Percentiles rank a stretch among this genome's conserved stretches.
Evolutionary conservation across 2,329 filamentous ascomycete genomes (phyloP).

Genomic region (Tricladium varicosporioides): DNA sequence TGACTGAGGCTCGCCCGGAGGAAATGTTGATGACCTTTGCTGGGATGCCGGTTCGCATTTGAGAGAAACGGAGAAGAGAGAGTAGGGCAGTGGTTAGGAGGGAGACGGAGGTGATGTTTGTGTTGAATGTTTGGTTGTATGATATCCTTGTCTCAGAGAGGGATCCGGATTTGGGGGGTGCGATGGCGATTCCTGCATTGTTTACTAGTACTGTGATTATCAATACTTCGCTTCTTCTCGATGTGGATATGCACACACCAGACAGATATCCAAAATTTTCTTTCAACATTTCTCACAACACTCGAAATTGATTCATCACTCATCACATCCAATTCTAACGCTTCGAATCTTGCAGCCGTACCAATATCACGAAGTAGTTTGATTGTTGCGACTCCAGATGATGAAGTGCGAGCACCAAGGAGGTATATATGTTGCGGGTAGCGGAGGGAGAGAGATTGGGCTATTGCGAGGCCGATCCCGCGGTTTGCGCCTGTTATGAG

Average conservation of each 20-base stretch:
- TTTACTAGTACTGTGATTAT: constrained; percentile 37
- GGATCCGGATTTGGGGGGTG: constrained; percentile 14
- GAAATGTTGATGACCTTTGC: constrained; percentile 37
- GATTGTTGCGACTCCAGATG: neutral
- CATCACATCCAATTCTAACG: neutral
- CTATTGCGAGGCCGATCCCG: neutral
- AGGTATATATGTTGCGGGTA: neutral
- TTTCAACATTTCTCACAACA: neutral
- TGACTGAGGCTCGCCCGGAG: constrained; percentile 31
- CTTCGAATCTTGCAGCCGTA: neutral
- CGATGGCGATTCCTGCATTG: constrained; percentile 38
- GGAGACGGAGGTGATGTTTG: constrained; percentile 45
- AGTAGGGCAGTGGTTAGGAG: constrained; percentile 34
- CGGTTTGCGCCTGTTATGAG: neutral
- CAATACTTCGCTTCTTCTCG: neutral
- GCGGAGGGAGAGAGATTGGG: neutral
- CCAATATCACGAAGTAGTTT: neutral
- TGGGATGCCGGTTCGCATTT: neutral
- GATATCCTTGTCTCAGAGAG: constrained; percentile 31
- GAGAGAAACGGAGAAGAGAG: constrained; percentile 30
- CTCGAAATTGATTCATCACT: neutral
- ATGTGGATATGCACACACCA: neutral
- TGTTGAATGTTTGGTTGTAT: constrained; percentile 36
- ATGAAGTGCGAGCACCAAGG: neutral
- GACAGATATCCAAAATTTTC: neutral